These are phyloP conservation scores for Hevea brasiliensis DNA, from an alignment of 345 rosid genomes.

Conservation along the genomic window DNA sequence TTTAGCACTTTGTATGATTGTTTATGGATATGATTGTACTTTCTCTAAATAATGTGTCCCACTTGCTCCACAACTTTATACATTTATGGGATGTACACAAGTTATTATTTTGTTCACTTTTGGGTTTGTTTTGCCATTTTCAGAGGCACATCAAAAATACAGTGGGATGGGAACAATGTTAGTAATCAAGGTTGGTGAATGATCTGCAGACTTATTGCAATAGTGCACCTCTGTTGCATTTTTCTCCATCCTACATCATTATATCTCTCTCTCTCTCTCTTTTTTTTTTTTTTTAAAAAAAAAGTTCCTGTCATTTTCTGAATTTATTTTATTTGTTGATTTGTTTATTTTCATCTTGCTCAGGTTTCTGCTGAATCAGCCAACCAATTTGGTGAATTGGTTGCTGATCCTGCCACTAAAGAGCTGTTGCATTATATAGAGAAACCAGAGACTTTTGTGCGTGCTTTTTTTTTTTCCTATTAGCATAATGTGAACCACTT, in stretches of 20 bases:
- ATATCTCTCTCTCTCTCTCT: no score
- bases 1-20: not conserved
- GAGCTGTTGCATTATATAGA: constrained; percentile 86
- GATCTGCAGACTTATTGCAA: not conserved
- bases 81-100: not conserved
- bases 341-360: not conserved
- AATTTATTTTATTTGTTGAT: not conserved
- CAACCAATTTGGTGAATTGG: constrained; percentile 73
- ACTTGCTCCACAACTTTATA: not conserved
- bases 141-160: constrained; percentile 70
- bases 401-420: constrained; percentile 72
- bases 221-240: constrained; percentile 1
- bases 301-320: not conserved
- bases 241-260: not conserved
- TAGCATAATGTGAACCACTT: not conserved
- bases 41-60: not conserved
- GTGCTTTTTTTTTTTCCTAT: constrained; percentile 24
- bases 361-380: constrained; percentile 95
- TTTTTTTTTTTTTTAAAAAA: no score
- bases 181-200: constrained; percentile 64
- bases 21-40: not conserved
- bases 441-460: constrained; percentile 89
- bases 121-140: constrained; percentile 6
- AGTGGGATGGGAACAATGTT: constrained; percentile 80
- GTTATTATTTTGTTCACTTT: not conserved